Percentiles rank a stretch among this genome's conserved stretches.
phyloP scores from a whole-genome alignment of 192 early-diverging fungal species.

The Linnemannia elongata region DNA sequence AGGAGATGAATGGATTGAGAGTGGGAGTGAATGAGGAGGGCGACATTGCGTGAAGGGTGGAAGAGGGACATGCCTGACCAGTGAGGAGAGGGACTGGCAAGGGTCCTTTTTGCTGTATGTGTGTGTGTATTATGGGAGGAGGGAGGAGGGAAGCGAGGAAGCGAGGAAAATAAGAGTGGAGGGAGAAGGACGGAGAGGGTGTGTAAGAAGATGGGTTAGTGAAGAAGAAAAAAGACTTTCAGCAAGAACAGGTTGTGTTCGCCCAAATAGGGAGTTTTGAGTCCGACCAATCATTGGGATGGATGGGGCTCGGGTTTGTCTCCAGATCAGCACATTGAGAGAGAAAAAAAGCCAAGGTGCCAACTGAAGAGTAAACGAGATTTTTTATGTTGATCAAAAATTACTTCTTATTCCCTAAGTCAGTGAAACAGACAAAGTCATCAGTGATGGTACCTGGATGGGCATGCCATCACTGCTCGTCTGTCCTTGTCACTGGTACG shows the following conservation, averaged over 20 bases:
- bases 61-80: not conserved
- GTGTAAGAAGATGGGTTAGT: too few species aligned
- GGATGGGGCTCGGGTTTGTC: not conserved
- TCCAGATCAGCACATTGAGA: not conserved
- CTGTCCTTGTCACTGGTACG: too few species aligned
- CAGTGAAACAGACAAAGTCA: too few species aligned
- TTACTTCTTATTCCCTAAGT: too few species aligned
- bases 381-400: too few species aligned
- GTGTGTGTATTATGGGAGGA: not conserved
- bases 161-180: not conserved
- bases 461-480: too few species aligned
- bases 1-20: not conserved
- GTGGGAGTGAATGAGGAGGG: not conserved
- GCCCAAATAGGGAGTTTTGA: conserved; percentile 5
- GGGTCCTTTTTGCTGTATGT: not conserved
- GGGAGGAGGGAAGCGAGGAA: not conserved
- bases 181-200: too few species aligned
- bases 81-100: not conserved
- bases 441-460: too few species aligned
- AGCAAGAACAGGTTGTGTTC: not conserved
- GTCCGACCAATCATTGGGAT: not conserved
- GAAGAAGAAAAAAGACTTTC: not conserved
- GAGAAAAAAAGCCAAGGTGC: not conserved
- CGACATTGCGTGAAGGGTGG: not conserved
- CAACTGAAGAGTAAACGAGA: too few species aligned